Evolutionary conservation across 2,329 filamentous ascomycete genomes (phyloP).

Genomic region (Hirsutella minnesotensis): DNA sequence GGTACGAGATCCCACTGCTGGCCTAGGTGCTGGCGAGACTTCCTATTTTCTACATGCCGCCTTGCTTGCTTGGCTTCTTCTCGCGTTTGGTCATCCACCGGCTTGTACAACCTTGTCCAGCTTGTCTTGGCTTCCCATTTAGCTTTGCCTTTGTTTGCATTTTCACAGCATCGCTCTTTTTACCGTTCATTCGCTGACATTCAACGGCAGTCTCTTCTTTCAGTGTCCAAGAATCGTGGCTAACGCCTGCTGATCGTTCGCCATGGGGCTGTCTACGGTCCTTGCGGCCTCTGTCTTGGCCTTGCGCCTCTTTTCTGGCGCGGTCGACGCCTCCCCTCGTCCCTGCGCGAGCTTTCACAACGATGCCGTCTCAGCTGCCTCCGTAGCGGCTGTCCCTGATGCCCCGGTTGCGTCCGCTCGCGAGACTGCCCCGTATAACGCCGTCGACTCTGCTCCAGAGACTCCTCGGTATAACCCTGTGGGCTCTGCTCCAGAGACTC

Average conservation of each 20-base stretch:
- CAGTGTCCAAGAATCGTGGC: no score
- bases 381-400: no score
- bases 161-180: no score
- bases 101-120: background rate
- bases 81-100: background rate
- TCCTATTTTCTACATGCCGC: background rate
- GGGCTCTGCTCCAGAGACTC: conserved; percentile 7
- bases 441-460: no score
- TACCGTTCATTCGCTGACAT: no score
- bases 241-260: conserved; percentile 21
- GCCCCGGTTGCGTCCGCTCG: no score
- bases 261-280: conserved; percentile 32
- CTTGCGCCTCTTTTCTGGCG: conserved; percentile 26
- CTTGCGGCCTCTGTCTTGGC: conserved; percentile 30
- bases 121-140: background rate
- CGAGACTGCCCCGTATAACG: no score
- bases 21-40: no score
- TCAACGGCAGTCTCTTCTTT: no score
- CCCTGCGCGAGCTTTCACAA: background rate
- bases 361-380: background rate
- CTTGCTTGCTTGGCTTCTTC: background rate
- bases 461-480: no score
- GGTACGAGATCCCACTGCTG: no score
- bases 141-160: background rate
- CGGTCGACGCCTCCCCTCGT: conserved; percentile 19